phyloP scores from a whole-genome alignment of 2,329 filamentous ascomycete species.

The Colletotrichum phormii region DNA sequence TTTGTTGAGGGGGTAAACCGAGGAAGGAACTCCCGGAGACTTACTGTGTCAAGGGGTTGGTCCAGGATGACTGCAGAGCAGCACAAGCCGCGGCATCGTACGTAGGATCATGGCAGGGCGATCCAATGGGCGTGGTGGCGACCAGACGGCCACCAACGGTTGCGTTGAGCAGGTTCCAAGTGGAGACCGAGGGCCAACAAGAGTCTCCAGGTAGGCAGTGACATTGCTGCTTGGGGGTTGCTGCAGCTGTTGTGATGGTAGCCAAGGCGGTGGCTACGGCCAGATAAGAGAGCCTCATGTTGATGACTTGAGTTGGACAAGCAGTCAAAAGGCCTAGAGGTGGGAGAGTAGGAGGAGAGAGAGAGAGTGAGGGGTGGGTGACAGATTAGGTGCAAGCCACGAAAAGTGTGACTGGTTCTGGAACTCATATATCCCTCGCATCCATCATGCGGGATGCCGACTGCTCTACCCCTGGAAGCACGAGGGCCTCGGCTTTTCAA shows the following conservation, averaged over 20 bases:
- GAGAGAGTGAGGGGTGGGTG: not conserved
- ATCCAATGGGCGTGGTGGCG: constrained; percentile 62
- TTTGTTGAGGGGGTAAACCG: not conserved
- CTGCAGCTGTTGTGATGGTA: constrained; percentile 24
- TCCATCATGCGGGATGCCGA: not conserved
- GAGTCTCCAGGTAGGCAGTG: constrained; percentile 62
- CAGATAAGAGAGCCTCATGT: constrained; percentile 33
- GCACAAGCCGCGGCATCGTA: constrained; percentile 59
- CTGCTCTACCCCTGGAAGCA: not conserved
- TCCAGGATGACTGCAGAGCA: constrained; percentile 50
- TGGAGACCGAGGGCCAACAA: constrained; percentile 61
- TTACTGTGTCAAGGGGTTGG: constrained; percentile 49
- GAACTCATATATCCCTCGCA: constrained; percentile 32
- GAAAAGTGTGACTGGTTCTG: constrained; percentile 8
- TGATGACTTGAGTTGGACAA: constrained; percentile 32
- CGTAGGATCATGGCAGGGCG: constrained; percentile 61
- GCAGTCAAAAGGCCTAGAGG: constrained; percentile 11
- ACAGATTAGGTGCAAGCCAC: constrained; percentile 2
- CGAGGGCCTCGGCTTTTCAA: not conserved
- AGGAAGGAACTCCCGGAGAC: constrained; percentile 18
- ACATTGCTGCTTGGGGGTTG: constrained; percentile 44
- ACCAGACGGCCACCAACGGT: constrained; percentile 64
- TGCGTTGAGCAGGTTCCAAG: constrained; percentile 63
- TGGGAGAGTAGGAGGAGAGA: not conserved
- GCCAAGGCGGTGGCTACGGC: constrained; percentile 36